Evolutionary conservation across 2,329 filamentous ascomycete genomes (phyloP).

Genomic region (Juglanconis juglandina): DNA sequence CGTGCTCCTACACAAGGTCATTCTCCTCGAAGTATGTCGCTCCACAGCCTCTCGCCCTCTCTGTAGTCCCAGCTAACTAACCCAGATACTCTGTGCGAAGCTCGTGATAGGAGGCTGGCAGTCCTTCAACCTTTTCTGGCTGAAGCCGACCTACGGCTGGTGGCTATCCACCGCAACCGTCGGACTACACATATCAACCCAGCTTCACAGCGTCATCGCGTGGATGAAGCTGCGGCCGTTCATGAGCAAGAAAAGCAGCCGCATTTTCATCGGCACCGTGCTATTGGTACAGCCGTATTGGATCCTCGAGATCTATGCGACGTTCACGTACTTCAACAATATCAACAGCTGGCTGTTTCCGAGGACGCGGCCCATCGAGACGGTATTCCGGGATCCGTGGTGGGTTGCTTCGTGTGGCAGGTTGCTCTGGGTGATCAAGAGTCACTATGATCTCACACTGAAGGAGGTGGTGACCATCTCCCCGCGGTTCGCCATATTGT

Average conservation of each 20-base stretch:
- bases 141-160: slow-evolving; percentile 54
- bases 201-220: slow-evolving; percentile 62
- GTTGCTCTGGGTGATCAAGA: slow-evolving; percentile 61
- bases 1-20: slow-evolving; percentile 47
- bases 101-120: slow-evolving; percentile 19
- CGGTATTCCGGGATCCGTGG: slow-evolving; percentile 53
- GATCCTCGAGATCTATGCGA: slow-evolving; percentile 62
- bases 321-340: slow-evolving; percentile 56
- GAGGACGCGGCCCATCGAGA: slow-evolving; percentile 12
- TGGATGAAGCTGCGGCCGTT: slow-evolving; percentile 67
- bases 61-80: slow-evolving; percentile 34
- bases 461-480: slow-evolving; percentile 57
- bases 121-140: slow-evolving; percentile 27
- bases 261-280: slow-evolving; percentile 57
- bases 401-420: slow-evolving; percentile 61
- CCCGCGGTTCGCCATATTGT: slow-evolving; percentile 61
- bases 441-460: slow-evolving; percentile 56
- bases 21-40: slow-evolving; percentile 44
- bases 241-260: slow-evolving; percentile 44
- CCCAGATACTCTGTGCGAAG: slow-evolving; percentile 13
- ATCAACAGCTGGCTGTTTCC: slow-evolving; percentile 8
- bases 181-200: slow-evolving; percentile 60
- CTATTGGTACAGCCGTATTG: slow-evolving; percentile 60
- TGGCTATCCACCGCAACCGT: slow-evolving; percentile 60
- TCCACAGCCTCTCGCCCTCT: slow-evolving; percentile 58